Evolutionary conservation across 305 asterid species (phyloP), one percentile per base, ranked within the genome.

Genomic region (Fraxinus angustifolia): DNA sequence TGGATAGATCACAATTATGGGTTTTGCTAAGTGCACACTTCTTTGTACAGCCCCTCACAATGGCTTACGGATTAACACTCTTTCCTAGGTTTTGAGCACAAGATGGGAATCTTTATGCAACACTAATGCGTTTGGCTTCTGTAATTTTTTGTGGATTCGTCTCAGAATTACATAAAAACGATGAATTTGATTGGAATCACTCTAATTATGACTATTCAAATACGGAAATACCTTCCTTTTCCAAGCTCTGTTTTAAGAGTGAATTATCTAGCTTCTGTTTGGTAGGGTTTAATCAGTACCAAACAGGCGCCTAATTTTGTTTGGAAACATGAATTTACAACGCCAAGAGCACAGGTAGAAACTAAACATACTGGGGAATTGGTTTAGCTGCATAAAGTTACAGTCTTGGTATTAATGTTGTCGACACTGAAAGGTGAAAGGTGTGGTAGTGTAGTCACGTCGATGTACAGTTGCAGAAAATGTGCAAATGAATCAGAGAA

Each of bases 361-460:
- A 21, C 70, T 17, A 3, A 21, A 65, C 6, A 26, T 10, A 26
- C 35, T 26, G 19, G n/a, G 36, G 31, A 65, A 65, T 65, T 28
- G 36, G 73, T 23, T 65, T 23, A 8, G 73, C 34, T 50, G 62
- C 23, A 26, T 0, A 28, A 67, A 67, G 38, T 67, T 12, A 12
- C n/a, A 12, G 38, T 8, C 11, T 65, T 62, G 72, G 28, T 6
- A 60, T 60, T 23, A 62, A 23, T 65, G 72, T 26, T 65, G 72
- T 65, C 35, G 33, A 23, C 34, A 23, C 34, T 60, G 33, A 65
- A 65, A 65, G 73, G 73, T 28, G 21, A 67, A 28, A 67, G 73
- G 73, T 67, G 73, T 67, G 73, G 73, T 28, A 82, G 88, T 79
- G 78, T 80, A 73, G 86, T 85, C 86, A 85, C 76, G 42, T 80